Base-by-base conservation (phyloP, 2,329 filamentous ascomycete genomes). In the Colletotrichum falcatum region DNA sequence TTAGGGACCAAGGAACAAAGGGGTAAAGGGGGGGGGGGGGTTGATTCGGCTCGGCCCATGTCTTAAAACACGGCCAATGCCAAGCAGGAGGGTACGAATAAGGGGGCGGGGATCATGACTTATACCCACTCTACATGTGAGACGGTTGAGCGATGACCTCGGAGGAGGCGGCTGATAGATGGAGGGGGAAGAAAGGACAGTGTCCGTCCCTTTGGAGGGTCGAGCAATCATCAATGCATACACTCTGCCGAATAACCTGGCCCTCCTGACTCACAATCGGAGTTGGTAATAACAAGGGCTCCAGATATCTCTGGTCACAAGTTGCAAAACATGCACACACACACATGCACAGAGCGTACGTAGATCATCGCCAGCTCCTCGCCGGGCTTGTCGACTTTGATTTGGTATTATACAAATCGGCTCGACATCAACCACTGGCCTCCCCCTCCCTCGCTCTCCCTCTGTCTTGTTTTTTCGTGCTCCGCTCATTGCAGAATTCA, bases 361-460 rank as follows among this genome's bases (percentile, higher is more conserved):
- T 39, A 55, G 35, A 56, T 61, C 55, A 44, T 55, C 6, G 46
- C 64, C 67, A 46, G 64, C 37, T 62, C 39, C 23, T 30, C 3
- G 28, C 67, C 61, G 64, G 51, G 60, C 64, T 67, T 70, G 8
- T 61, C 61, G 30, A 55, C 62, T 66, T 66, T 58, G 55, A 56
- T 66, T 61, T 53, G 62, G 46, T 68, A 68, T 56, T 35, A 30
- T 66, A 70, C 55, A 66, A 51, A 70, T 66, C 62, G 66, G 54
- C 48, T 66, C 49, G 39, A 55, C 62, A 56, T 60, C 55, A 61
- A 28, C 49, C 12, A 49, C 35, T 23, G 18, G 18, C 23, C 11
- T 14, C 16, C 48, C 48, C 8, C 44, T 60, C 42, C 49, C 28
- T 63, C 61, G n/a, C 49, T 39, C 39, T 55, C 16, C 49, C 48